A percentile compares a stretch with the other conserved stretches of the same genome.
These are phyloP conservation scores for Diophrys sp. DNA, from an alignment of 73 alveolate species.

Conservation along the genomic window DNA sequence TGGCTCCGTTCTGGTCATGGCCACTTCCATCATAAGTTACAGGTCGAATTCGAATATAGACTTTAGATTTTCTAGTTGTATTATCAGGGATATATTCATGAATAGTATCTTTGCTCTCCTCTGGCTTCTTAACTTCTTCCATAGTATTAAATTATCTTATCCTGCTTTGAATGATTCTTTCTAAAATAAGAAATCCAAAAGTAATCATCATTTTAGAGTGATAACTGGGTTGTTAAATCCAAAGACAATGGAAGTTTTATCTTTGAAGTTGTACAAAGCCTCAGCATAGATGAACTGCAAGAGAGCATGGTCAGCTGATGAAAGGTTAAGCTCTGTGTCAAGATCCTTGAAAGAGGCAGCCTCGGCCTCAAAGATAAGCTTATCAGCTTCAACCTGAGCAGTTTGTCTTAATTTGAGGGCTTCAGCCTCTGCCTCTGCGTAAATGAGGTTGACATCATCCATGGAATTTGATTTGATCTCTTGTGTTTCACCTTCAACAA, in stretches of 20 bases:
- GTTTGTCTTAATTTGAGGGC: not conserved
- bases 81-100: too few species aligned
- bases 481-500: not conserved
- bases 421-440: constrained; percentile 7
- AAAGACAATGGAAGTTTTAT: not conserved
- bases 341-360: not conserved
- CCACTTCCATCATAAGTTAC: not conserved
- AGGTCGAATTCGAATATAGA: not conserved
- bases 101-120: too few species aligned
- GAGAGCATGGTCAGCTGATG: not conserved
- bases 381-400: not conserved
- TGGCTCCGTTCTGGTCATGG: not conserved
- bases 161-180: too few species aligned
- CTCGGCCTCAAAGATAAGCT: constrained; percentile 3
- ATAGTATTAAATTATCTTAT: too few species aligned
- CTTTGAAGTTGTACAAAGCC: not conserved
- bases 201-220: not conserved
- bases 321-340: not conserved
- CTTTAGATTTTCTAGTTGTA: not conserved
- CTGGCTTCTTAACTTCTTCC: too few species aligned
- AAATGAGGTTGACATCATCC: not conserved
- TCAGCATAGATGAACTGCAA: not conserved
- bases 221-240: constrained; percentile 2
- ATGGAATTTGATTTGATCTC: not conserved
- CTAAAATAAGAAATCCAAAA: too few species aligned